These are phyloP conservation scores for Pichia sp. DNA, from an alignment of 1,139 yeast genomes.

Conservation along the genomic window DNA sequence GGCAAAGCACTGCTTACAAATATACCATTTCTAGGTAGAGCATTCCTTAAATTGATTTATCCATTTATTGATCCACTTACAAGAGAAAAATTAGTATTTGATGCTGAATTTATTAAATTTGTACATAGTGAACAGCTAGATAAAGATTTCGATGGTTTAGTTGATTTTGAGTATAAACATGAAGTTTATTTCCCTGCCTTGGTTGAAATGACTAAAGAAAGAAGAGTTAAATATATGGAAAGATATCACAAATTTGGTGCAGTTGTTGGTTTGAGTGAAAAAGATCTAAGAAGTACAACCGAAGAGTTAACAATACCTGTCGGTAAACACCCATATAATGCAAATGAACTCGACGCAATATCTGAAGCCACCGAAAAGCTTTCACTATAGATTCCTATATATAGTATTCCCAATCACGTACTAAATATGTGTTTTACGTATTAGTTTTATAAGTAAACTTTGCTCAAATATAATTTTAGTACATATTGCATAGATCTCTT, in stretches of 20 bases:
- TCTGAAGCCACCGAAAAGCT: conserved; percentile 7
- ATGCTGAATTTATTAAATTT: conserved; percentile 77
- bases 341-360: conserved; percentile 1
- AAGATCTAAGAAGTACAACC: conserved; percentile 58
- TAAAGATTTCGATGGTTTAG: conserved; percentile 72
- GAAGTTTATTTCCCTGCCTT: conserved; percentile 46
- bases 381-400: background rate
- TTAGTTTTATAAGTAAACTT: too few relatives aligned
- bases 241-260: conserved; percentile 45
- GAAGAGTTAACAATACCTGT: conserved; percentile 41
- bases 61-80: conserved; percentile 96
- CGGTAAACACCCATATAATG: conserved; percentile 25
- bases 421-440: too few relatives aligned
- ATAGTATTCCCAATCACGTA: background rate
- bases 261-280: conserved; percentile 54
- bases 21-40: conserved; percentile 89
- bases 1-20: conserved; percentile 88
- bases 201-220: conserved; percentile 39
- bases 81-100: conserved; percentile 83
- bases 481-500: too few relatives aligned
- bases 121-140: conserved; percentile 81
- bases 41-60: conserved; percentile 79
- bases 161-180: conserved; percentile 61
- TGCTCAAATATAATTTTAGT: too few relatives aligned
- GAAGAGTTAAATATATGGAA: conserved; percentile 37